Conservation (phyloP, 495 filamentous ascomycete genomes). For the Articulospora tetracladia region DNA sequence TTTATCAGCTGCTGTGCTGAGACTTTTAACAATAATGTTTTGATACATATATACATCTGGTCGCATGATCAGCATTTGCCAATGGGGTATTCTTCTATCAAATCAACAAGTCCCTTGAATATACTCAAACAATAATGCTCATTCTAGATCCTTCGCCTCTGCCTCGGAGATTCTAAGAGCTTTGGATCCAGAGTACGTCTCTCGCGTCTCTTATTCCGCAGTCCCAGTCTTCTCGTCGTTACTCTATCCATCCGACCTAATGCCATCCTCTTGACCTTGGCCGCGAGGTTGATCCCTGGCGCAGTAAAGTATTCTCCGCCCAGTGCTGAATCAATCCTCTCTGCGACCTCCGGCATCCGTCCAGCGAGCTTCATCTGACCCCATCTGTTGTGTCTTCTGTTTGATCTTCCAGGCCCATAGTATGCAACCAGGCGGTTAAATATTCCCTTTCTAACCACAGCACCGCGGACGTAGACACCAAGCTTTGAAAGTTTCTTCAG, state of each 20-base stretch:
- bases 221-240: not conserved
- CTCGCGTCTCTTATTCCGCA: not conserved
- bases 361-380: slow-evolving; percentile 7
- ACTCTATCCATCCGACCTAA: not conserved
- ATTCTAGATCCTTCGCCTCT: not conserved
- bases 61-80: no score
- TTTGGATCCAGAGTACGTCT: not conserved
- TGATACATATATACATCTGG: no score
- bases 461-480: slow-evolving; percentile 39
- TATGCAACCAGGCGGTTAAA: slow-evolving; percentile 46
- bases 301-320: slow-evolving; percentile 9
- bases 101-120: no score
- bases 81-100: no score
- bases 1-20: no score
- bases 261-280: not conserved
- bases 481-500: slow-evolving; percentile 41
- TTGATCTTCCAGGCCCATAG: slow-evolving; percentile 37
- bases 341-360: not conserved
- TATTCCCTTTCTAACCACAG: slow-evolving; percentile 38
- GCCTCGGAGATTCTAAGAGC: not conserved
- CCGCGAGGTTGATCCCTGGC: not conserved
- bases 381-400: slow-evolving; percentile 26
- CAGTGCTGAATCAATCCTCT: slow-evolving; percentile 14
- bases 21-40: no score
- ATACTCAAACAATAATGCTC: not conserved